A percentile compares a stretch with the other conserved stretches of the same genome.
These are phyloP conservation scores for Fusarium nurragi DNA, from an alignment of 2,329 filamentous ascomycete species.

Conservation along the genomic window DNA sequence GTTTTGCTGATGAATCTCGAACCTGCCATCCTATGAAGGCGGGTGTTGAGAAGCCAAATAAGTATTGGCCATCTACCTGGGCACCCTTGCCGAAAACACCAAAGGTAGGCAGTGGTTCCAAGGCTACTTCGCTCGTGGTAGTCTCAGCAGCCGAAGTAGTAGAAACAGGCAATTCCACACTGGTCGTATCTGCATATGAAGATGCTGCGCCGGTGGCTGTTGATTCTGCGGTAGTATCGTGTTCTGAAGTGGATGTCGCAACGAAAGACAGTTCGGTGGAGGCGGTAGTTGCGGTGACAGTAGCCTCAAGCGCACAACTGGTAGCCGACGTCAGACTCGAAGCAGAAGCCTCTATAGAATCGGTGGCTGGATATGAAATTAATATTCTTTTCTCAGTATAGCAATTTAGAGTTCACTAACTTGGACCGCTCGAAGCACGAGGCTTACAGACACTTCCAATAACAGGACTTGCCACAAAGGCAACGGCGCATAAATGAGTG, in stretches of 20 bases:
- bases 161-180: neutral
- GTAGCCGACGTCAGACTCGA: too few species aligned
- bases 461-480: neutral
- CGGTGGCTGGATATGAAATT: too few species aligned
- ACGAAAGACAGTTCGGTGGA: neutral
- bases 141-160: too few species aligned
- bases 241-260: neutral
- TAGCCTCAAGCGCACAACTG: neutral
- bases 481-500: neutral
- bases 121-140: neutral
- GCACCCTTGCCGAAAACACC: neutral
- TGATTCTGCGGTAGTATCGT: neutral
- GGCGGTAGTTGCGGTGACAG: neutral
- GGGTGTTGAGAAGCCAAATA: neutral
- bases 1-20: too few species aligned
- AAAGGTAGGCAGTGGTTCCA: neutral
- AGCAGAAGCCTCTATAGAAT: too few species aligned
- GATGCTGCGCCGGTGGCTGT: neutral
- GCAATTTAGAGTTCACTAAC: neutral
- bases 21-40: neutral
- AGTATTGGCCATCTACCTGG: neutral
- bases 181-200: neutral
- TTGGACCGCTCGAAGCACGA: neutral
- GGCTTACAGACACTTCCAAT: neutral
- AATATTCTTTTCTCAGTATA: too few species aligned